phyloP scores from a whole-genome alignment of 345 rosid species.

The Passiflora organensis region DNA sequence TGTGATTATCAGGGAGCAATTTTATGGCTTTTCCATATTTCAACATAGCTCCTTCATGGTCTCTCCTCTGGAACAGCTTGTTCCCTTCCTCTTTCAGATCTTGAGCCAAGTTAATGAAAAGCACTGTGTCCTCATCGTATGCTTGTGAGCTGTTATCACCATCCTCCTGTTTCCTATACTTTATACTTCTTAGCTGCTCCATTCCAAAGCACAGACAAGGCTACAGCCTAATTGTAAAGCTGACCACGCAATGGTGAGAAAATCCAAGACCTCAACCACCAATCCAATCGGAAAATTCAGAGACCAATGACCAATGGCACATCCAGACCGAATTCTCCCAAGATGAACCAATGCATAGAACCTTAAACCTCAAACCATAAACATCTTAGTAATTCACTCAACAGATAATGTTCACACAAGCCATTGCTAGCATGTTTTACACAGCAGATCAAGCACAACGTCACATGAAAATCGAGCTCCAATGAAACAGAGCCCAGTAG shows the following conservation, averaged over 20 bases:
- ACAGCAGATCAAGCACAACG: too few species aligned
- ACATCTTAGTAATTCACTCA: too few species aligned
- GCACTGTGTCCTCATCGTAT: constrained; percentile 42
- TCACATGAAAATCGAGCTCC: too few species aligned
- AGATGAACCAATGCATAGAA: neutral
- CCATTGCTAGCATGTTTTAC: too few species aligned
- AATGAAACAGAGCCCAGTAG: neutral
- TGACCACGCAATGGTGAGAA: constrained; percentile 5
- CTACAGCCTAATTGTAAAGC: constrained; percentile 5
- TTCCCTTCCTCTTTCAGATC: constrained; percentile 82
- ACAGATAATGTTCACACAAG: too few species aligned
- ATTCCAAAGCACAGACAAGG: constrained; percentile 21
- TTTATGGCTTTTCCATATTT: constrained; percentile 77
- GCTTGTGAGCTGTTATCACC: constrained; percentile 27
- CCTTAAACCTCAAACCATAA: neutral
- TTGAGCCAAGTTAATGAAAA: constrained; percentile 56
- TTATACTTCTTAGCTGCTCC: constrained; percentile 42
- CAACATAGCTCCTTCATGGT: constrained; percentile 62
- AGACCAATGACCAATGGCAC: constrained; percentile 5
- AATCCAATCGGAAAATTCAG: constrained; percentile 4
- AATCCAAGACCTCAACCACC: constrained; percentile 8
- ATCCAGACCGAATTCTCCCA: neutral
- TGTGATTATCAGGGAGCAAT: constrained; percentile 62
- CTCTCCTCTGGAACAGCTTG: constrained; percentile 72
- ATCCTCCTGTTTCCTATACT: constrained; percentile 40